phyloP scores from a whole-genome alignment of 2,329 filamentous ascomycete species.

The Pestalotiopsis sp. region DNA sequence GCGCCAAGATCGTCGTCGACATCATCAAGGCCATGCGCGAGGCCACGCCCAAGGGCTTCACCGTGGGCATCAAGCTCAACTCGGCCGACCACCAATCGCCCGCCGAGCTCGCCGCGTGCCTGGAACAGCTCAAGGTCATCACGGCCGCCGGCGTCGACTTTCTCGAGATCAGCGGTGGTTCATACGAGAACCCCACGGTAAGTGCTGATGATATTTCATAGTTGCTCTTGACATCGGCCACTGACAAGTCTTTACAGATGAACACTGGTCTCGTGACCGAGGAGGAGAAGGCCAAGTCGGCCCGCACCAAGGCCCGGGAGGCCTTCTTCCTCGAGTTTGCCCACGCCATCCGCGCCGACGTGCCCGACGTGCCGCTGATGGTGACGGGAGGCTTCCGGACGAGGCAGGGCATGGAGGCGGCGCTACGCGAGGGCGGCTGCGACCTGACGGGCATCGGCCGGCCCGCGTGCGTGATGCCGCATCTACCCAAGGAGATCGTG shows the following conservation, averaged over 20 bases:
- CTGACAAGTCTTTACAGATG: constrained; percentile 8
- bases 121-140: constrained; percentile 56
- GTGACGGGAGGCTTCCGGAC: constrained; percentile 67
- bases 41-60: constrained; percentile 44
- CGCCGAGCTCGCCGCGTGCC: constrained; percentile 39
- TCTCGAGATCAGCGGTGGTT: constrained; percentile 67
- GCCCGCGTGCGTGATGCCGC: constrained; percentile 11
- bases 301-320: constrained; percentile 58
- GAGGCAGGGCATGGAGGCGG: constrained; percentile 14
- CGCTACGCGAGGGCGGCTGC: constrained; percentile 13
- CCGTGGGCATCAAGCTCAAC: constrained; percentile 58
- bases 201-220: constrained; percentile 16
- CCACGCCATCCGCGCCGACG: constrained; percentile 45
- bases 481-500: constrained; percentile 11
- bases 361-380: constrained; percentile 41
- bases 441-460: constrained; percentile 16
- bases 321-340: constrained; percentile 71
- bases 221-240: not conserved
- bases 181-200: constrained; percentile 55
- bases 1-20: constrained; percentile 53
- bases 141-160: constrained; percentile 60
- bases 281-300: constrained; percentile 16
- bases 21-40: constrained; percentile 45
- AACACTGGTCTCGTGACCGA: not conserved
- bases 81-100: constrained; percentile 55